Evolutionary conservation across 2,329 filamentous ascomycete genomes (phyloP), one percentile per base, ranked within the genome.

Genomic region (Fusarium tupiense): DNA sequence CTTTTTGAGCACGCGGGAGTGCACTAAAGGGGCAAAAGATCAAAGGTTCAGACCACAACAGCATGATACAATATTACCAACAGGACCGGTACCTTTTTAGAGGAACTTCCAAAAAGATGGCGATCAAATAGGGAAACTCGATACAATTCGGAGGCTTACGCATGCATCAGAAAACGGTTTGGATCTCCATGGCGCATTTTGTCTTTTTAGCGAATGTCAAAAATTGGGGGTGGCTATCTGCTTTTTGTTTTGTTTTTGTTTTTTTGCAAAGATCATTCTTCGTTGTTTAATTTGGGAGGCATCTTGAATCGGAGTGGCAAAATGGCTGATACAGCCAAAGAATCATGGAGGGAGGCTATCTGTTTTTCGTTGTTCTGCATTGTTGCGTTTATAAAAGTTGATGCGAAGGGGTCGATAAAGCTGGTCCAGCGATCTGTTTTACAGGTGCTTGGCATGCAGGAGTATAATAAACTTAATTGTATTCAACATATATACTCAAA

Each of bases 1-100:
- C 64, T 79, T 19, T 82, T 82, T 67, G 79, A 81, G 64, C 76
- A 78, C 44, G 71, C 74, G 13, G 77, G 76, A 66, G 74, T 79
- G 44, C 77, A 75, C 67, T 78, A 67, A 76, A 66, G 49, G 59
- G 67, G 50, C 12, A 52, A 37, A 56, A 57, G 65, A 69, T 69
- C 31, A 17, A 65, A 64, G 47, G 52, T 59, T 52, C 64, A 67
- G 35, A 69, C 44, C 38, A 58, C 43, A 61, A 54, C 57, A 63
- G 19, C 60, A 64, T 53, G 43, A 49, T 29, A 49, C 46, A 49
- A 49, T 37, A 61, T 62, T 61, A 63, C 72, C 64, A 38, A 75
- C 64, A 64, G 71, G 49, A 64, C 59, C 47, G 64, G 63, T 60
- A 64, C 43, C 50, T 37, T 64, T 57, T 58, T 69, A 60, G 50